phyloP scores from a whole-genome alignment of 257 asterid genomes.

The Fraxinus quadrangulata region DNA sequence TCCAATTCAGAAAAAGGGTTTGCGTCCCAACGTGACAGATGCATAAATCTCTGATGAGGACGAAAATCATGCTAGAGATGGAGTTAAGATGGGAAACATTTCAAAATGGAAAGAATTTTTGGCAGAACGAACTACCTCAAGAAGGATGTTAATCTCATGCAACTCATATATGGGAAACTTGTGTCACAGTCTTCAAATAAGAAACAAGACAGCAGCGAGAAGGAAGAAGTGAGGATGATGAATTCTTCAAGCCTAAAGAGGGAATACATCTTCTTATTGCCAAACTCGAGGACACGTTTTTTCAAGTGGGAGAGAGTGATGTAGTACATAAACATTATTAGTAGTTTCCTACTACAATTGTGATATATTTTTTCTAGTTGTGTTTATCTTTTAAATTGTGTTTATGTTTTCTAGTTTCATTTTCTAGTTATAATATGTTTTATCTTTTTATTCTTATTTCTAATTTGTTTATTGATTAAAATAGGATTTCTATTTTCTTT shows the following conservation, averaged over 20 bases:
- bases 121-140: constrained; percentile 63
- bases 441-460: too few relatives aligned
- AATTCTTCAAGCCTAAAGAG: constrained; percentile 84
- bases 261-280: constrained; percentile 16
- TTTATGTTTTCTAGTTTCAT: too few relatives aligned
- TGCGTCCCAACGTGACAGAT: constrained; percentile 41
- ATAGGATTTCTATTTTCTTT: too few relatives aligned
- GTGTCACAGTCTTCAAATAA: constrained; percentile 39
- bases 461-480: too few relatives aligned
- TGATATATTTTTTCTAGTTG: too few relatives aligned
- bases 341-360: too few relatives aligned
- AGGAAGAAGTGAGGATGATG: constrained; percentile 76
- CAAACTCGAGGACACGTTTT: too few relatives aligned
- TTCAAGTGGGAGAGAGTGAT: too few relatives aligned
- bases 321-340: too few relatives aligned
- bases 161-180: constrained; percentile 78
- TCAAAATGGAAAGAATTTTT: constrained; percentile 85
- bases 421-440: too few relatives aligned
- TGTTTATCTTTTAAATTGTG: too few relatives aligned
- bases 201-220: constrained; percentile 33
- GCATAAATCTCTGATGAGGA: constrained; percentile 35
- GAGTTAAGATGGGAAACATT: constrained; percentile 49
- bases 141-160: constrained; percentile 70
- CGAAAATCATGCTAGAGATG: too few relatives aligned
- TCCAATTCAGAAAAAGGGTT: constrained; percentile 35